A percentile compares a stretch with the other conserved stretches of the same genome.
Conservation (phyloP, 257 asterid species). For the Nicotiana otophora region DNA sequence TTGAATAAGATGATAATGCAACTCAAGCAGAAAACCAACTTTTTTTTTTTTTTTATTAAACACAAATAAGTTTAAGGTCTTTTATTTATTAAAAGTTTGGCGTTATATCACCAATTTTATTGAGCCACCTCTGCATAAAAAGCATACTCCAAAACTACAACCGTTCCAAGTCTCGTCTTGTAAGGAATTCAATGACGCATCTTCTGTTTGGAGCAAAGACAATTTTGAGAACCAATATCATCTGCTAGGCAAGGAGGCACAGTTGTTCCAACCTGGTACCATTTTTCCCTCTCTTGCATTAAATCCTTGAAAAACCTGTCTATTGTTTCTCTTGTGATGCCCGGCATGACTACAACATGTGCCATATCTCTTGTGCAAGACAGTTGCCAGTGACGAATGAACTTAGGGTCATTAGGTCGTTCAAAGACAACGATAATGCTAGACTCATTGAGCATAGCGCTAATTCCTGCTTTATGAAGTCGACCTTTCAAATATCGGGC, state of each 20-base stretch:
- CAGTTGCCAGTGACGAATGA: not conserved
- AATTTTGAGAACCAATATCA: not conserved
- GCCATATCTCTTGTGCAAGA: not conserved
- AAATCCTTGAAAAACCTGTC: not conserved
- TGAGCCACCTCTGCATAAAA: too few species aligned
- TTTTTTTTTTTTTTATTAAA: too few species aligned
- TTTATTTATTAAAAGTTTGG: too few species aligned
- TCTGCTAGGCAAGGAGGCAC: not conserved
- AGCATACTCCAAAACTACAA: too few species aligned
- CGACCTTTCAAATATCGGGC: not conserved
- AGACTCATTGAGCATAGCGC: not conserved
- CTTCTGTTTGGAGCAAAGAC: not conserved
- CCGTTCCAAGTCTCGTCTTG: not conserved
- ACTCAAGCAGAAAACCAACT: too few species aligned
- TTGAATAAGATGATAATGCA: too few species aligned
- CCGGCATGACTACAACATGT: not conserved
- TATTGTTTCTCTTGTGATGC: not conserved
- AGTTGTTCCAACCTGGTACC: not conserved
- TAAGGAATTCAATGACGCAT: not conserved
- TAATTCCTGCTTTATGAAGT: not conserved
- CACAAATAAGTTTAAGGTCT: too few species aligned
- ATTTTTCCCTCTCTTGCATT: not conserved
- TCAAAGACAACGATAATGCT: not conserved
- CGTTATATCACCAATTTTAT: too few species aligned
- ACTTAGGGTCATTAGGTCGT: not conserved